Evolutionary conservation across 345 rosid species (phyloP).

Genomic region (Citrus trifoliata): DNA sequence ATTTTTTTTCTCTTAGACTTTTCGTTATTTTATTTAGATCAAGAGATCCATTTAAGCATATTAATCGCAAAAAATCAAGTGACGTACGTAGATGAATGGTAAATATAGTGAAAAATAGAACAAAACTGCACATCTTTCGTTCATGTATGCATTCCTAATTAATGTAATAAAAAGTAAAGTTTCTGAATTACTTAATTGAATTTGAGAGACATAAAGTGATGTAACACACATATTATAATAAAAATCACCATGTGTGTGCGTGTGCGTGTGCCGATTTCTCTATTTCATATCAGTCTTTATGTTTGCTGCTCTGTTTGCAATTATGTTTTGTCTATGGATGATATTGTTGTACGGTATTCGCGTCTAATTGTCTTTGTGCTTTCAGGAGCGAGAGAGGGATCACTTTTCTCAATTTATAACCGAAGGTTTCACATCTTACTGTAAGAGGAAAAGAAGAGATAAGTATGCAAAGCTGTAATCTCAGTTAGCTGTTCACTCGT

Average conservation of each 20-base stretch:
- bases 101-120: too few relatives aligned
- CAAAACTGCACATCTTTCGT: too few relatives aligned
- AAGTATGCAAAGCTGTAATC: constrained; percentile 39
- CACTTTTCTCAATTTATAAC: constrained; percentile 98
- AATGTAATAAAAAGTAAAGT: too few relatives aligned
- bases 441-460: constrained; percentile 96
- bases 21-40: too few relatives aligned
- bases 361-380: neutral
- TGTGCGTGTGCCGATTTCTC: neutral
- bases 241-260: neutral
- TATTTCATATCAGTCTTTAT: neutral
- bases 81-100: too few relatives aligned
- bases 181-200: too few relatives aligned
- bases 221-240: too few relatives aligned
- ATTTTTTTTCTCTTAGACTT: too few relatives aligned
- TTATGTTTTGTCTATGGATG: neutral
- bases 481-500: neutral
- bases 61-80: too few relatives aligned
- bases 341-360: neutral
- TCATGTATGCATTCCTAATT: too few relatives aligned
- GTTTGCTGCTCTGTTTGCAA: neutral
- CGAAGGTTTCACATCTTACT: constrained; percentile 87
- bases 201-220: too few relatives aligned
- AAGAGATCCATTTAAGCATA: too few relatives aligned
- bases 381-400: constrained; percentile 92